These are phyloP conservation scores for Phlegmacium glaucopus DNA, from an alignment of 768 basidiomycete genomes.

Conservation along the genomic window DNA sequence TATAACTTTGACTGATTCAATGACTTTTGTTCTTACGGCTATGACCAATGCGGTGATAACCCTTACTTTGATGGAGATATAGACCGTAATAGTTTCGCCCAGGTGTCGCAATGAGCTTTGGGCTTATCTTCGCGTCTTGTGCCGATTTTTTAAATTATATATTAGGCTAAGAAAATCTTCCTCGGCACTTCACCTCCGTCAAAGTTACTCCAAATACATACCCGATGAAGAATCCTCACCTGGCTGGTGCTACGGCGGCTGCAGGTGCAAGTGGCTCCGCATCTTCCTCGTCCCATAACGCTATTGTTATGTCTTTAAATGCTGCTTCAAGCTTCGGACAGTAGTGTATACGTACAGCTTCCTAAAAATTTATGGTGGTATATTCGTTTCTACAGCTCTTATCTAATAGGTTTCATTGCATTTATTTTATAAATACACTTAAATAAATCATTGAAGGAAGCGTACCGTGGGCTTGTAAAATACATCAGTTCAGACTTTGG, in stretches of 20 bases:
- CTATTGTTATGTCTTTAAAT: background rate
- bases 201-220: slow-evolving; percentile 10
- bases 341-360: too few relatives aligned
- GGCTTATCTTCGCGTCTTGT: too few relatives aligned
- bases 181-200: slow-evolving; percentile 11
- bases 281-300: slow-evolving; percentile 1
- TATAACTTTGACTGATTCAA: too few relatives aligned
- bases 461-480: too few relatives aligned
- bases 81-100: slow-evolving; percentile 8
- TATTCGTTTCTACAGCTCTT: too few relatives aligned
- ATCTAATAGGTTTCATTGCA: too few relatives aligned
- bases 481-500: slow-evolving; percentile 14
- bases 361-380: too few relatives aligned
- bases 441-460: too few relatives aligned
- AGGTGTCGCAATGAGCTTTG: slow-evolving; percentile 8
- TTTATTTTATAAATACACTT: background rate
- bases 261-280: background rate
- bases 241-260: background rate
- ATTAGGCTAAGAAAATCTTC: slow-evolving; percentile 20
- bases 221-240: slow-evolving; percentile 6
- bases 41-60: background rate
- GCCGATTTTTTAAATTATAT: background rate
- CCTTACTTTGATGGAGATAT: slow-evolving; percentile 4
- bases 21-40: slow-evolving; percentile 1
- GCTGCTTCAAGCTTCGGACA: too few relatives aligned